phyloP scores from a whole-genome alignment of 768 basidiomycete genomes.

The Tulasnella sp. region DNA sequence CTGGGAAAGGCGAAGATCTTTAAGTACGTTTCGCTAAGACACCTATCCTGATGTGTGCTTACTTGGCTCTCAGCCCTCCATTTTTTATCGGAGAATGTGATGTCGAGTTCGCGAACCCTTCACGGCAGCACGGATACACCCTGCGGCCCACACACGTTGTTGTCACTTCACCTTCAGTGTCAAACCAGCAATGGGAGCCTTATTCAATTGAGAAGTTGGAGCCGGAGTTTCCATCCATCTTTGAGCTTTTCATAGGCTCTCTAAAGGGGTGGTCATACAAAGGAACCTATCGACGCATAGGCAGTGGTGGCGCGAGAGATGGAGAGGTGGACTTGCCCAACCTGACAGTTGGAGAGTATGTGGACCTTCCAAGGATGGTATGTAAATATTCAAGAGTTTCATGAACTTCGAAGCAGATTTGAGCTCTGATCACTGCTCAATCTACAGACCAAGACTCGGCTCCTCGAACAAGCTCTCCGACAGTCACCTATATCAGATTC shows the following conservation, averaged over 20 bases:
- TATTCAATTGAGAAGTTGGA: conserved; percentile 1
- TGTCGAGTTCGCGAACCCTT: conserved; percentile 7
- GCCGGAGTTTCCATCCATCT: conserved; percentile 5
- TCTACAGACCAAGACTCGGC: neutral
- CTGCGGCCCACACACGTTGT: neutral
- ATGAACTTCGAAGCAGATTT: neutral
- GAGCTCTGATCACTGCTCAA: neutral
- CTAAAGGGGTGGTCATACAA: neutral
- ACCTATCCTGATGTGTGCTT: neutral
- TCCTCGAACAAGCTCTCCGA: neutral
- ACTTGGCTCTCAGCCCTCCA: neutral
- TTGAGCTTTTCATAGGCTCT: conserved; percentile 6
- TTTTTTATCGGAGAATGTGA: neutral
- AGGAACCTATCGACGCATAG: conserved; percentile 8
- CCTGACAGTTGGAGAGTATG: neutral
- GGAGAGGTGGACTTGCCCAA: neutral
- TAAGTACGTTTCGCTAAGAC: neutral
- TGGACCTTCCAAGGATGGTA: neutral
- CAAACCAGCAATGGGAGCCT: neutral
- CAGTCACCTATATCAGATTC: too few species aligned
- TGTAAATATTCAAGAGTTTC: neutral
- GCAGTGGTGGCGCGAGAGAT: neutral
- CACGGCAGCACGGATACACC: conserved; percentile 9
- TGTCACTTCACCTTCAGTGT: neutral
- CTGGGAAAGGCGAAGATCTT: neutral